phyloP scores from a whole-genome alignment of 768 basidiomycete species.

The Tylopilus cervinicoccineus region DNA sequence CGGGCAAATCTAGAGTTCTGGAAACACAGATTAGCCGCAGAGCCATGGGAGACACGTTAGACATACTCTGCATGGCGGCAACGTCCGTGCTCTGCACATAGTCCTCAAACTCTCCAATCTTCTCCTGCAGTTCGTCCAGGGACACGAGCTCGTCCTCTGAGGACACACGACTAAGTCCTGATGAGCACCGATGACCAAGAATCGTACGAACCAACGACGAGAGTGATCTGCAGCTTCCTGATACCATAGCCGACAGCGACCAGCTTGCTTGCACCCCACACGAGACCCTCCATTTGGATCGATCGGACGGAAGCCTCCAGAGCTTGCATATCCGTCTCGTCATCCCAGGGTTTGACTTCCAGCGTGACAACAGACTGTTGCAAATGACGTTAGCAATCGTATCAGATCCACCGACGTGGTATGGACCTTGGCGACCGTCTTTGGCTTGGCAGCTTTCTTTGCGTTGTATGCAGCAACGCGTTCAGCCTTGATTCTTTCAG shows the following conservation, averaged over 20 bases:
- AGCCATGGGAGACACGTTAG: neutral
- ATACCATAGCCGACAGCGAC: conserved; percentile 93
- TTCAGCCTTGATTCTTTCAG: conserved; percentile 84
- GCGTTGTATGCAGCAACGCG: conserved; percentile 91
- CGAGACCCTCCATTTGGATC: conserved; percentile 83
- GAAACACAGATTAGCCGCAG: conserved; percentile 2
- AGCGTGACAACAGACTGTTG: conserved; percentile 94
- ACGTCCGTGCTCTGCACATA: conserved; percentile 90
- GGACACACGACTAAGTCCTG: neutral
- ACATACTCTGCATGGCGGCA: conserved; percentile 87
- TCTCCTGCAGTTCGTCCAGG: conserved; percentile 89
- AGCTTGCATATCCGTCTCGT: conserved; percentile 93
- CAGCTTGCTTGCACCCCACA: conserved; percentile 94
- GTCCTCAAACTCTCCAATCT: conserved; percentile 80
- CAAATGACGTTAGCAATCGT: conserved; percentile 10
- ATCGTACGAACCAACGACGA: conserved; percentile 48
- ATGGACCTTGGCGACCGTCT: conserved; percentile 80
- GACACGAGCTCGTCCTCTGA: conserved; percentile 95
- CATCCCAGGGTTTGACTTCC: conserved; percentile 99
- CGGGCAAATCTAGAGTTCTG: conserved; percentile 21
- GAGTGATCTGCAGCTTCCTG: conserved; percentile 79
- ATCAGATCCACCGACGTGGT: neutral
- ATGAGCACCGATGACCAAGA: neutral
- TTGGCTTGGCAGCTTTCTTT: conserved; percentile 90
- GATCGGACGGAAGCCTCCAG: conserved; percentile 83